These are phyloP conservation scores for Tolypocladium paradoxum DNA, from an alignment of 2,329 filamentous ascomycete species.

Conservation along the genomic window DNA sequence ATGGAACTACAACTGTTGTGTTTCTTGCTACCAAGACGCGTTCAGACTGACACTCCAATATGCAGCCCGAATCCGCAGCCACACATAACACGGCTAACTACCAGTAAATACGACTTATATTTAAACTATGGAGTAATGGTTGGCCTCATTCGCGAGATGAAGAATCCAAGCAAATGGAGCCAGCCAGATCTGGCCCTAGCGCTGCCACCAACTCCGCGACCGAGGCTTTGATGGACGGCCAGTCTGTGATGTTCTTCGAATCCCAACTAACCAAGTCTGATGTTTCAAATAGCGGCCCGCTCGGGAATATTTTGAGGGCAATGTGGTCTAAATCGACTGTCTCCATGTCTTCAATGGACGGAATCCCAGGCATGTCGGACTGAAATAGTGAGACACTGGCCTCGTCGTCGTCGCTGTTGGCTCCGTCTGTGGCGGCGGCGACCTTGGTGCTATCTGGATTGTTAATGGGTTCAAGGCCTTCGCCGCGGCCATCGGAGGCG, in stretches of 20 bases:
- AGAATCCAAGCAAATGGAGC: slow-evolving; percentile 44
- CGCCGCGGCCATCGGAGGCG: neutral
- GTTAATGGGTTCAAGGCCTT: neutral
- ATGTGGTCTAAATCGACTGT: slow-evolving; percentile 49
- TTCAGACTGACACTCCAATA: neutral
- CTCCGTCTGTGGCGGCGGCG: slow-evolving; percentile 1
- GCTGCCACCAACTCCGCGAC: slow-evolving; percentile 59
- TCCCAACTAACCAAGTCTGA: slow-evolving; percentile 52
- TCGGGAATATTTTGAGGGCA: slow-evolving; percentile 35
- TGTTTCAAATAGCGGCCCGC: slow-evolving; percentile 27
- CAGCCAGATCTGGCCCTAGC: slow-evolving; percentile 49
- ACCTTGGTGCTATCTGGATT: neutral
- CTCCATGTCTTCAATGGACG: slow-evolving; percentile 41
- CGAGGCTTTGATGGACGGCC: slow-evolving; percentile 44
- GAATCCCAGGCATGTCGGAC: slow-evolving; percentile 57
- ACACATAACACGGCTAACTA: neutral
- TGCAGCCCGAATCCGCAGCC: too few relatives aligned
- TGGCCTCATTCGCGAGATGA: neutral
- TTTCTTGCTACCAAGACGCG: neutral
- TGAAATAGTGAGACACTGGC: slow-evolving; percentile 36
- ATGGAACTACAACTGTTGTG: neutral
- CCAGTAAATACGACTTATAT: neutral
- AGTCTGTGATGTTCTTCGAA: slow-evolving; percentile 35
- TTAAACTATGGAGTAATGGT: neutral
- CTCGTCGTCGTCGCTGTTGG: slow-evolving; percentile 10